Conservation (phyloP, 2,329 filamentous ascomycete genomes). For the Fusarium nelsonii region DNA sequence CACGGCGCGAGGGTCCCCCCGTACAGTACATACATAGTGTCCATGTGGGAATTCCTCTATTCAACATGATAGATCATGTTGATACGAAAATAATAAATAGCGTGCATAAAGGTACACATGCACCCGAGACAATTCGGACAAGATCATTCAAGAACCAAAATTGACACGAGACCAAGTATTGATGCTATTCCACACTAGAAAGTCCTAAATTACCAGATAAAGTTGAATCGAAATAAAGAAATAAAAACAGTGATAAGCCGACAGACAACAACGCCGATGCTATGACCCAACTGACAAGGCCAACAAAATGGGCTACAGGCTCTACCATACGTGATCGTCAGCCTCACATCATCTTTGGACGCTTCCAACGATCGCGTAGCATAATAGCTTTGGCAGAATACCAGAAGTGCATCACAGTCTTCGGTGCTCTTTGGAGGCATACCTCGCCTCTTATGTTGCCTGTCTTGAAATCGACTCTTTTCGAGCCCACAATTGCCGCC, state of each 20-base stretch:
- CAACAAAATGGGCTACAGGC: constrained; percentile 5
- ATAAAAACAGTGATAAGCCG: constrained; percentile 1
- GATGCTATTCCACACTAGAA: constrained; percentile 15
- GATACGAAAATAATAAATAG: neutral
- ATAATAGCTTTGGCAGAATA: constrained; percentile 24
- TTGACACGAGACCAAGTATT: constrained; percentile 9
- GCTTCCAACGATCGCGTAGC: neutral
- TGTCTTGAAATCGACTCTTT: constrained; percentile 27
- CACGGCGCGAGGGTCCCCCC: constrained; percentile 25
- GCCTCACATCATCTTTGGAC: neutral
- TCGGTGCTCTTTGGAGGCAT: neutral
- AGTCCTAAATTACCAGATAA: constrained; percentile 1
- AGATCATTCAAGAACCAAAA: no score
- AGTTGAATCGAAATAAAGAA: constrained; percentile 1
- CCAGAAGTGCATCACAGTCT: neutral
- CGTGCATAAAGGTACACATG: constrained; percentile 5
- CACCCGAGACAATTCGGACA: neutral
- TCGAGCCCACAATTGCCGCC: constrained; percentile 40
- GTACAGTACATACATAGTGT: neutral
- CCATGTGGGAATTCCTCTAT: neutral
- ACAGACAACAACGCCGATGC: constrained; percentile 43
- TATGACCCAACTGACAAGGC: constrained; percentile 43
- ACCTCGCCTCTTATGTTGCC: constrained; percentile 23
- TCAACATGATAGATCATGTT: neutral
- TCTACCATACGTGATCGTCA: constrained; percentile 1